These are phyloP conservation scores for Juglanconis juglandina DNA, from an alignment of 2,329 filamentous ascomycete species.

Conservation along the genomic window DNA sequence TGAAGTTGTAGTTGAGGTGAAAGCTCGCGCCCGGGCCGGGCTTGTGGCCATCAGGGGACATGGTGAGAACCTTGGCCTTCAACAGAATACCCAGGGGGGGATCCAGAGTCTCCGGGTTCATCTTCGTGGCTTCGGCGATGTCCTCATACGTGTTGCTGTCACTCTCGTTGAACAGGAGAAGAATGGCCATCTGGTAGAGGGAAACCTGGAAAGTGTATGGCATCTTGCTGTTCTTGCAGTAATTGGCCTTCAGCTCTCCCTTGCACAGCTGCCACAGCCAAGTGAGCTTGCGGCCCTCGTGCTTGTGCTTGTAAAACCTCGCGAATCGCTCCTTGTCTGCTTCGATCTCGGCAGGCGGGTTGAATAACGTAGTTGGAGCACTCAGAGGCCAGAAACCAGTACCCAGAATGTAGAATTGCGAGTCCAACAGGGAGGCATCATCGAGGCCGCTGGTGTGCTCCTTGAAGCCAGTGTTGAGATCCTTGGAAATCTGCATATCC, in stretches of 20 bases:
- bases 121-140: conserved; percentile 74
- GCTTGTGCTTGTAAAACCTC: conserved; percentile 92
- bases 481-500: conserved; percentile 98
- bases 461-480: conserved; percentile 86
- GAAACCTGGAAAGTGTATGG: conserved; percentile 97
- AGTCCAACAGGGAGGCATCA: conserved; percentile 72
- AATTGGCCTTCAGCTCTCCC: conserved; percentile 91
- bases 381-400: conserved; percentile 97
- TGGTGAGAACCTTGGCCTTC: conserved; percentile 84
- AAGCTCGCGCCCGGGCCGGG: conserved; percentile 75
- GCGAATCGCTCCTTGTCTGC: conserved; percentile 87
- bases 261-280: conserved; percentile 99
- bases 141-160: conserved; percentile 85
- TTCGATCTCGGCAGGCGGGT: conserved; percentile 78
- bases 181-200: conserved; percentile 94
- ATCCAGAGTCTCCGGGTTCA: conserved; percentile 80
- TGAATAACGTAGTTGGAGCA: conserved; percentile 82
- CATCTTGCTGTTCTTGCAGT: conserved; percentile 83
- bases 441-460: conserved; percentile 66
- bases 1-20: conserved; percentile 88
- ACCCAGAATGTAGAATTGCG: conserved; percentile 87
- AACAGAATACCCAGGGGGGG: conserved; percentile 81
- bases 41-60: conserved; percentile 70
- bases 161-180: conserved; percentile 90
- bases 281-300: conserved; percentile 91